phyloP scores from a whole-genome alignment of 768 basidiomycete species.

The Pleurotus tuoliensis region DNA sequence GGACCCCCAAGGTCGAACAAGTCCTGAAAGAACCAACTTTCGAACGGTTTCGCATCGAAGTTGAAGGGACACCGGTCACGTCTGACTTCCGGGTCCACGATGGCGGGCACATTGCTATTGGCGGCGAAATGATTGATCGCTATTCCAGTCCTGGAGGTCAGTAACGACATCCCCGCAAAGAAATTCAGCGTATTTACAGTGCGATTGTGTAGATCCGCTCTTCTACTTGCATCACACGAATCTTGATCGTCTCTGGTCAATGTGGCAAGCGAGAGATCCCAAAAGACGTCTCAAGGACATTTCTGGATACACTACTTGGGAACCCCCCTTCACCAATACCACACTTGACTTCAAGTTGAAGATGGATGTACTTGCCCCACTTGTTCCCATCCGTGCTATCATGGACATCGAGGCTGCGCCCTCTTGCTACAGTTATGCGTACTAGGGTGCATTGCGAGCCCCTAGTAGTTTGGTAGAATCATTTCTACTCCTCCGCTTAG shows the following conservation, averaged over 20 bases:
- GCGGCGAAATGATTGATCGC: slow-evolving; percentile 10
- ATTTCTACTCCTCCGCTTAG: too few species aligned
- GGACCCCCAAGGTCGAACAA: slow-evolving; percentile 10
- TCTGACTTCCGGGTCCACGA: slow-evolving; percentile 7
- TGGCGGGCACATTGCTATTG: slow-evolving; percentile 12
- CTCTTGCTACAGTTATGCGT: slow-evolving; percentile 19
- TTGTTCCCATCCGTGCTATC: slow-evolving; percentile 18
- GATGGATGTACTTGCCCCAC: slow-evolving; percentile 16
- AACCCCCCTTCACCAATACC: slow-evolving; percentile 16
- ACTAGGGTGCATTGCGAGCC: background rate
- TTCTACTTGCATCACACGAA: slow-evolving; percentile 6
- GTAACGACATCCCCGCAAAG: background rate
- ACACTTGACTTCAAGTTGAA: slow-evolving; percentile 18
- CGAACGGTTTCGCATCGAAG: slow-evolving; percentile 13
- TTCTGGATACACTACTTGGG: slow-evolving; percentile 19
- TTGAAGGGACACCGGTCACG: slow-evolving; percentile 14
- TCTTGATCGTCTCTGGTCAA: slow-evolving; percentile 3
- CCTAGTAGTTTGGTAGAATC: too few species aligned
- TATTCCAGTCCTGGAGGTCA: slow-evolving; percentile 11
- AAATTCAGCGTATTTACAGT: background rate
- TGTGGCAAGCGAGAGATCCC: slow-evolving; percentile 6
- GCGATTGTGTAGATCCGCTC: background rate
- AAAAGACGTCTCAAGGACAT: slow-evolving; percentile 17
- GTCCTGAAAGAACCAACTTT: slow-evolving; percentile 14
- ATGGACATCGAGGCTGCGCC: slow-evolving; percentile 16